These are phyloP conservation scores for Ambrosiella cleistominuta DNA, from an alignment of 2,329 filamentous ascomycete genomes.

Conservation along the genomic window DNA sequence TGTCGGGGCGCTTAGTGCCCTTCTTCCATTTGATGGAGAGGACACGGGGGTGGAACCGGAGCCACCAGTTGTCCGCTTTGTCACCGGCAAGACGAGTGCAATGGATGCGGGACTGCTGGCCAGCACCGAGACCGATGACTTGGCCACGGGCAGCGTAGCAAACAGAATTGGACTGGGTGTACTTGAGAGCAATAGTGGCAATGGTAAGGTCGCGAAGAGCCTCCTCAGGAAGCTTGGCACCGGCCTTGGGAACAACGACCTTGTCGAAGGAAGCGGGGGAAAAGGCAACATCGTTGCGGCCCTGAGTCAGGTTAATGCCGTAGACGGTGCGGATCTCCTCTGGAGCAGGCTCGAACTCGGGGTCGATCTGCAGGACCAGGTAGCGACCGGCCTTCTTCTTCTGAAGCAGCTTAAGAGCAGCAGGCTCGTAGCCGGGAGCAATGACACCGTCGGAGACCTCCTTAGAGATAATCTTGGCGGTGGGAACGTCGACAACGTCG, in stretches of 20 bases:
- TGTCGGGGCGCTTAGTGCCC: constrained; percentile 88
- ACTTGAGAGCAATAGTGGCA: constrained; percentile 93
- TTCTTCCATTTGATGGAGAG: constrained; percentile 91
- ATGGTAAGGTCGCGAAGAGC: constrained; percentile 83
- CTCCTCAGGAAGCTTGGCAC: constrained; percentile 52
- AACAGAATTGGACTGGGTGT: constrained; percentile 97
- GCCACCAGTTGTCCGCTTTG: constrained; percentile 99
- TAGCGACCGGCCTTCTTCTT: constrained; percentile 99
- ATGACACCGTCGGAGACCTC: constrained; percentile 97
- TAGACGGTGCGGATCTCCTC: constrained; percentile 78
- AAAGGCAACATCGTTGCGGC: constrained; percentile 83
- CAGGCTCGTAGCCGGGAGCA: constrained; percentile 68
- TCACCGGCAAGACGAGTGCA: constrained; percentile 94
- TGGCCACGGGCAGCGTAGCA: constrained; percentile 94
- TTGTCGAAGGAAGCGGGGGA: constrained; percentile 69
- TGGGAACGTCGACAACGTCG: constrained; percentile 76
- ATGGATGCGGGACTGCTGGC: constrained; percentile 95
- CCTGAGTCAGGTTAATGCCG: constrained; percentile 73
- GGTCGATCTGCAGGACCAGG: constrained; percentile 87
- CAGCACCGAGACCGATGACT: constrained; percentile 82
- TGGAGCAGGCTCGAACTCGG: constrained; percentile 62
- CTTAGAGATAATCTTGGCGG: constrained; percentile 91
- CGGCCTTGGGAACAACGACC: constrained; percentile 73
- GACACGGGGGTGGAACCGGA: constrained; percentile 87
- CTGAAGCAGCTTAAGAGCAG: constrained; percentile 75